Evolutionary conservation across 768 basidiomycete species (phyloP).

Genomic region (Lyophyllum decastes): DNA sequence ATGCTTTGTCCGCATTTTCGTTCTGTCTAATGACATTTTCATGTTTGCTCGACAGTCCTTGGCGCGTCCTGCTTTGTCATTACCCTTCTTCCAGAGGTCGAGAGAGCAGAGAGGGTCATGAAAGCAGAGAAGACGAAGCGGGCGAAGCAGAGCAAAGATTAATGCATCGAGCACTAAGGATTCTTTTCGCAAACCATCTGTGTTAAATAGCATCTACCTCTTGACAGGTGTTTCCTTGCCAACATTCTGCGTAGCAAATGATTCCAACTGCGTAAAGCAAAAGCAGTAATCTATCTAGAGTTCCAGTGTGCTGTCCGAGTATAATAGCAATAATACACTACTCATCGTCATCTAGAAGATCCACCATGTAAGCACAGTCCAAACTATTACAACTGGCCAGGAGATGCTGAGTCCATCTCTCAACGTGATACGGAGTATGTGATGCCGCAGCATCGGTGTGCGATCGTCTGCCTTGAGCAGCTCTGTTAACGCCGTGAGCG

Average conservation of each 20-base stretch:
- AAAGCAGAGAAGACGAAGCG: constrained; percentile 5
- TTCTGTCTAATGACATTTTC: not conserved
- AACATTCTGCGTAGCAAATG: not conserved
- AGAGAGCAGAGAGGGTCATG: constrained; percentile 1
- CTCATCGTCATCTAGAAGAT: constrained; percentile 19
- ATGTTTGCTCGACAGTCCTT: constrained; percentile 13
- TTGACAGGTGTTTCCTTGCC: no score
- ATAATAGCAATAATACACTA: constrained; percentile 3
- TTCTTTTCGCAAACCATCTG: not conserved
- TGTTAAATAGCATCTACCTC: not conserved
- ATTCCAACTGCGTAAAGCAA: not conserved
- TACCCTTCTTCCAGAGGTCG: constrained; percentile 15
- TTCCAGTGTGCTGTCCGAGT: not conserved
- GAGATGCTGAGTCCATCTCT: constrained; percentile 40
- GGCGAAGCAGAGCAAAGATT: constrained; percentile 2
- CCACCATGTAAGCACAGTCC: constrained; percentile 40
- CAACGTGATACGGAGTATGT: constrained; percentile 33
- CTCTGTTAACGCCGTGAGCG: constrained; percentile 18
- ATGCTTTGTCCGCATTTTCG: not conserved
- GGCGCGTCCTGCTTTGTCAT: constrained; percentile 19
- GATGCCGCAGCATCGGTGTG: constrained; percentile 22
- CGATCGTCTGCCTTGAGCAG: constrained; percentile 13
- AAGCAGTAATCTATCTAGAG: constrained; percentile 8
- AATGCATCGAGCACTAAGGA: not conserved
- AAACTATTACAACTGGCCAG: constrained; percentile 36